Evolutionary conservation across 371 early-diverging fungal species (phyloP).

Genomic region (Syncephalastrum sp.): DNA sequence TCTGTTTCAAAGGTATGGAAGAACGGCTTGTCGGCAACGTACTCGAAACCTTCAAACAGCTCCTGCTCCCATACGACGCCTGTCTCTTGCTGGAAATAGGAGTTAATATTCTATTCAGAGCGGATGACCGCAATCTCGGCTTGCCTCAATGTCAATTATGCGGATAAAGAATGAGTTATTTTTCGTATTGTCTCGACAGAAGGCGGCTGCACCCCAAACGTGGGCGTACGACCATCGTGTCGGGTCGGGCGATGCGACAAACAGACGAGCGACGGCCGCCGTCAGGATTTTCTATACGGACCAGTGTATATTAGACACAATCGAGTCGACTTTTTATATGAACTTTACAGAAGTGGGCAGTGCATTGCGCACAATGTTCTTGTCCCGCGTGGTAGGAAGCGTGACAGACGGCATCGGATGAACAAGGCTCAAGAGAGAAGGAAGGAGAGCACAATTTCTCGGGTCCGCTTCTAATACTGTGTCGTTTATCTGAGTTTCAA

Average conservation of each 20-base stretch:
- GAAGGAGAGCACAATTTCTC: too few relatives aligned
- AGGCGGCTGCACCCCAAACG: conserved; percentile 76
- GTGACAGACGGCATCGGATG: conserved; percentile 22
- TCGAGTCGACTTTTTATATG: background rate
- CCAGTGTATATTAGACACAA: background rate
- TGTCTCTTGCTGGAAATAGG: conserved; percentile 32
- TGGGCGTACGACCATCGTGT: conserved; percentile 71
- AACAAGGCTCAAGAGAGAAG: conserved; percentile 1
- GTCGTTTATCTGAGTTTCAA: conserved; percentile 2
- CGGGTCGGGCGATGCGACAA: conserved; percentile 75
- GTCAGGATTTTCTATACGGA: conserved; percentile 70
- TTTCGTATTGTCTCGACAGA: conserved; percentile 57
- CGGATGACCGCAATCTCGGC: background rate
- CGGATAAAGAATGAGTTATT: conserved; percentile 71
- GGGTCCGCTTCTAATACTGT: background rate
- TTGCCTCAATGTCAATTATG: conserved; percentile 75
- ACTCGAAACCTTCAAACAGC: conserved; percentile 73
- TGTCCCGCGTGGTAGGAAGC: conserved; percentile 33
- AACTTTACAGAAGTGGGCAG: conserved; percentile 35
- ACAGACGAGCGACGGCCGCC: conserved; percentile 80
- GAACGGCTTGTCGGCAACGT: conserved; percentile 68
- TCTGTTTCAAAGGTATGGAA: conserved; percentile 87
- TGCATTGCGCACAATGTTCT: conserved; percentile 37
- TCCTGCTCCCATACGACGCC: conserved; percentile 85
- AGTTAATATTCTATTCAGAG: background rate